A percentile compares a stretch with the other conserved stretches of the same genome.
These are phyloP conservation scores for Trypanosoma scelopori DNA, from an alignment of 208 protist genomes.

Conservation along the genomic window DNA sequence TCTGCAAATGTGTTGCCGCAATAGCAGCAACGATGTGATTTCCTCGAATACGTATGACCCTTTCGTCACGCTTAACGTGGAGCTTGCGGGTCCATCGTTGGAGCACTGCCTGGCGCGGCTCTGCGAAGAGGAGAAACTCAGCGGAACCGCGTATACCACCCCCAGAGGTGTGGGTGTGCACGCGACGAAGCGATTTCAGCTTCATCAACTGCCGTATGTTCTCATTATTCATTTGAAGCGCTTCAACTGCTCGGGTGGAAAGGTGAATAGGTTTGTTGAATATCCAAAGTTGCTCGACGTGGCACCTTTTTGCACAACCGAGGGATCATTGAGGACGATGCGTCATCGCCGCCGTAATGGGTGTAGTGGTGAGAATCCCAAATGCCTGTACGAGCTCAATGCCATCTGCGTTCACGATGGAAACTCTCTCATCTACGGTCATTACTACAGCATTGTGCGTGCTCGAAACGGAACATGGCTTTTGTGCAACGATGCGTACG, in stretches of 20 bases:
- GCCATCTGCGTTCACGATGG: slow-evolving; percentile 90
- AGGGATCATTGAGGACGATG: slow-evolving; percentile 4
- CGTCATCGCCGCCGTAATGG: neutral
- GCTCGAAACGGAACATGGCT: slow-evolving; percentile 86
- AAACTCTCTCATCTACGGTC: slow-evolving; percentile 71
- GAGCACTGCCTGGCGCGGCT: slow-evolving; percentile 80
- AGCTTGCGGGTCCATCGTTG: slow-evolving; percentile 66
- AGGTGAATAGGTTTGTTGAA: slow-evolving; percentile 63
- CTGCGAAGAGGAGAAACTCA: slow-evolving; percentile 65
- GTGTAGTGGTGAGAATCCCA: slow-evolving; percentile 1
- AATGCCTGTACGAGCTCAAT: slow-evolving; percentile 80
- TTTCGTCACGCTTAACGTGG: slow-evolving; percentile 75
- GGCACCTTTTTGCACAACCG: slow-evolving; percentile 48
- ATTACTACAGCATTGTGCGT: slow-evolving; percentile 90
- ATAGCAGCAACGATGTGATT: slow-evolving; percentile 30
- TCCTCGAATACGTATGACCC: slow-evolving; percentile 89
- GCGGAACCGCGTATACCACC: slow-evolving; percentile 72
- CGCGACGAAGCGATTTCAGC: slow-evolving; percentile 76
- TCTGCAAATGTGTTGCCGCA: slow-evolving; percentile 52
- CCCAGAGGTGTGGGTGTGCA: slow-evolving; percentile 75
- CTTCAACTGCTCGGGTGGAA: slow-evolving; percentile 65
- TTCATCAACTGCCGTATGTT: slow-evolving; percentile 81
- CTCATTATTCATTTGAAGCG: slow-evolving; percentile 91
- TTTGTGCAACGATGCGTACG: slow-evolving; percentile 79
- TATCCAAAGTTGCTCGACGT: slow-evolving; percentile 72